phyloP scores from a whole-genome alignment of 768 basidiomycete species.

The Kwoniella dejecticola region DNA sequence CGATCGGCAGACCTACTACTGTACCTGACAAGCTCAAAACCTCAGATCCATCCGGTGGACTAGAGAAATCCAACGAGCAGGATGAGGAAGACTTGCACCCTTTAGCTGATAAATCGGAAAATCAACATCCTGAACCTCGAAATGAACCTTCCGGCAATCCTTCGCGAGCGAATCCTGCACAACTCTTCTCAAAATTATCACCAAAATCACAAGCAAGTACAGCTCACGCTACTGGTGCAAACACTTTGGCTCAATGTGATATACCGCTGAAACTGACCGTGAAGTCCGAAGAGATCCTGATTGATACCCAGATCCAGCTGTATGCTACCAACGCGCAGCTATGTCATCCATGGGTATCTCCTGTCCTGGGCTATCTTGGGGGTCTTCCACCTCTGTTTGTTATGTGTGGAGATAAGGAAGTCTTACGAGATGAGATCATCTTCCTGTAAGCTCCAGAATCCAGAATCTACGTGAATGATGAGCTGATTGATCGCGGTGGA shows the following conservation, averaged over 20 bases:
- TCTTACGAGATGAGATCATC: slow-evolving; percentile 86
- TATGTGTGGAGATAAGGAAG: slow-evolving; percentile 85
- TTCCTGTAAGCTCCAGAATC: slow-evolving; percentile 62
- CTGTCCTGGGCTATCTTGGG: slow-evolving; percentile 76
- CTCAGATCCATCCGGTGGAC: slow-evolving; percentile 16
- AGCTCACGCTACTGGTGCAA: slow-evolving; percentile 5
- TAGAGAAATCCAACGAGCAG: slow-evolving; percentile 15
- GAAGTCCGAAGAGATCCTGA: slow-evolving; percentile 54
- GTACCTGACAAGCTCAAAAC: slow-evolving; percentile 23
- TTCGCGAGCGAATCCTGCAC: slow-evolving; percentile 47
- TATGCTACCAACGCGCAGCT: slow-evolving; percentile 78
- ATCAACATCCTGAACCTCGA: slow-evolving; percentile 43
- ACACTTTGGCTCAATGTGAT: slow-evolving; percentile 44
- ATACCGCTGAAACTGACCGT: slow-evolving; percentile 45
- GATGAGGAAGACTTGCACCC: slow-evolving; percentile 37
- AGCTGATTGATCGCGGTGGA: slow-evolving; percentile 6
- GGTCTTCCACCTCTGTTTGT: slow-evolving; percentile 85
- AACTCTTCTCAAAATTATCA: slow-evolving; percentile 17
- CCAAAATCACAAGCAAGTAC: no score
- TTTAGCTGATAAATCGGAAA: slow-evolving; percentile 29
- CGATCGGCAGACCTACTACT: not conserved
- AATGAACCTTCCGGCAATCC: slow-evolving; percentile 35
- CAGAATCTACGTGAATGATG: not conserved
- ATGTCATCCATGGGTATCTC: slow-evolving; percentile 63
- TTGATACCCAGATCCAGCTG: slow-evolving; percentile 73